Conservation (phyloP, 2,329 filamentous ascomycete genomes). For the Stachybotrys echinatus region DNA sequence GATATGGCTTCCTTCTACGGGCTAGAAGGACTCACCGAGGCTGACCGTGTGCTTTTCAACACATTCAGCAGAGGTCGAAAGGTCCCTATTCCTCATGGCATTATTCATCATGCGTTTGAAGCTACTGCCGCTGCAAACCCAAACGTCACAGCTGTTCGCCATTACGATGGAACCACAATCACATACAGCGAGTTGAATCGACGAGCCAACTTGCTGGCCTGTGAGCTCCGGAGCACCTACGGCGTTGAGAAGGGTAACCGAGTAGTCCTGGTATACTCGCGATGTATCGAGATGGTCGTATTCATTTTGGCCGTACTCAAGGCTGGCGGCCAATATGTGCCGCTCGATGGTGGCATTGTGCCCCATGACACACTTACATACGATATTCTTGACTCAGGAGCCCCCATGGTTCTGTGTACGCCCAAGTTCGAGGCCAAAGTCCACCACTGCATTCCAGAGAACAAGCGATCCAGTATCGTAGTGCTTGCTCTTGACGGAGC, state of each 20-base stretch:
- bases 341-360: constrained; percentile 43
- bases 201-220: background rate
- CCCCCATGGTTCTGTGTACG: background rate
- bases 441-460: background rate
- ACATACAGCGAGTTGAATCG: background rate
- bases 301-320: constrained; percentile 44
- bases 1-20: constrained; percentile 1
- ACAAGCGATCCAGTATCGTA: background rate
- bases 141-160: background rate
- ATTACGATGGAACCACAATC: constrained; percentile 1
- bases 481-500: background rate
- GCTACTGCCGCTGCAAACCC: background rate
- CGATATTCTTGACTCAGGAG: constrained; percentile 23
- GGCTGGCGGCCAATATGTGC: constrained; percentile 47
- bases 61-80: background rate
- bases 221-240: background rate
- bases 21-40: background rate
- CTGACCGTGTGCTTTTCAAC: background rate
- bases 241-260: constrained; percentile 26
- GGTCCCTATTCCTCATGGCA: background rate
- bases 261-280: constrained; percentile 32
- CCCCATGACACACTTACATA: constrained; percentile 31
- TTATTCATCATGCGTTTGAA: background rate
- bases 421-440: constrained; percentile 1
- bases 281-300: constrained; percentile 44